Base-by-base conservation (phyloP, 2,329 filamentous ascomycete species). In the Drechmeria coniospora region DNA sequence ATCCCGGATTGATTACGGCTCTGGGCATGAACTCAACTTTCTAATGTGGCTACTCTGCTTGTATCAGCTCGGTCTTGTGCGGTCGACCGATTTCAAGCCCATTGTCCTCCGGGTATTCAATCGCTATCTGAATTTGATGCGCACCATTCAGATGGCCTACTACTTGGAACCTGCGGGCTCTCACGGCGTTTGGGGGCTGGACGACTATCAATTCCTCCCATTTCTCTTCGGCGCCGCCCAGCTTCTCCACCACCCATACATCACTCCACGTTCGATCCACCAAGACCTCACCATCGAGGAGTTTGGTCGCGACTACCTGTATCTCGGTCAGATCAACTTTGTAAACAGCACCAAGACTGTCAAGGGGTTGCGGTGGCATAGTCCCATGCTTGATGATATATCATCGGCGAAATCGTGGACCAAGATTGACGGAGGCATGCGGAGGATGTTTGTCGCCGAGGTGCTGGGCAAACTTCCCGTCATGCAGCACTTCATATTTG, bases 401-500 rank as follows among this genome's bases (percentile, higher is more conserved):
- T 90, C 80, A 4, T 76, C 82, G 1, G 79, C 87, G 11, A 86
- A 82, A 50, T 80, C 66, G 21, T 98, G 90, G 90, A 59, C 55
- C 38, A 98, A 98, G 61, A 79, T 98, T 27, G 86, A 95, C 50
- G 78, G 67, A 15, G 90, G 90, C 6, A 95, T 98, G 92, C 70
- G 81, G 34, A 80, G 83, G 40, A 98, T 98, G 92, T 95, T 95
- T 47, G 67, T 87, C 28, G 80, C 77, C 22, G 90, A 98, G 53
- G 87, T 98, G 1, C 54, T 98, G 28, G 75, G 79, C 18, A 98
- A 98, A 54, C 51, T 98, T 30, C 90, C 90, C 1, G 87, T 98
- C 23, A 95, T 95, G 84, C 90, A 98, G 56, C 92, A 98, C 51
- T 98, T 98, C 43, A 47, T 98, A 30, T 98, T 98, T 46, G 90